Conservation (phyloP, 1,284 basidiomycete genomes). For the Cryptococcus sp. region DNA sequence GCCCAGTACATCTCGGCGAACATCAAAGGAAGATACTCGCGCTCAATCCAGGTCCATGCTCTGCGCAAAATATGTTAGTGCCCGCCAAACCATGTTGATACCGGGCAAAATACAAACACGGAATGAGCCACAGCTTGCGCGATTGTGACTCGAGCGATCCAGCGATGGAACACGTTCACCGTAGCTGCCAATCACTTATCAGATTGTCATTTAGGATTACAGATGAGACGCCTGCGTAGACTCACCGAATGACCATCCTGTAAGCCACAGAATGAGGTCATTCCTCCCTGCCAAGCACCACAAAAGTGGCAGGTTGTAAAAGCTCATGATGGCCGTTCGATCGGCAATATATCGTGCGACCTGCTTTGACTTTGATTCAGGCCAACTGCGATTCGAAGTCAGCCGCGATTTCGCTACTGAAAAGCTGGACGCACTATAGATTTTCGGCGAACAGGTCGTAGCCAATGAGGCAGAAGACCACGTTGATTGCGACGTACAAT, state of each 20-base stretch:
- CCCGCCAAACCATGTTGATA: background rate
- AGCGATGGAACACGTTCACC: conserved; percentile 39
- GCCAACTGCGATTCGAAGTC: conserved; percentile 8
- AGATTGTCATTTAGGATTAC: background rate
- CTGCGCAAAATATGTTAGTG: conserved; percentile 1
- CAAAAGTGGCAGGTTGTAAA: conserved; percentile 35
- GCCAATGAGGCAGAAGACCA: conserved; percentile 51
- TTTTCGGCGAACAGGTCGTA: conserved; percentile 58
- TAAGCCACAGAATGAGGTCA: conserved; percentile 39
- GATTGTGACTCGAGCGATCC: conserved; percentile 26
- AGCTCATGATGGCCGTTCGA: conserved; percentile 35
- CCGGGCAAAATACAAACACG: conserved; percentile 12
- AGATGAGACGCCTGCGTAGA: background rate
- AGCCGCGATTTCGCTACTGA: background rate
- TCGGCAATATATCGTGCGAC: conserved; percentile 29
- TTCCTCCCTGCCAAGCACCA: conserved; percentile 36
- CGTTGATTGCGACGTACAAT: conserved; percentile 29
- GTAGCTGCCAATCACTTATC: conserved; percentile 7
- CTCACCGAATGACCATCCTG: conserved; percentile 35
- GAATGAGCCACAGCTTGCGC: conserved; percentile 34
- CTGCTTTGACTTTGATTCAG: conserved; percentile 9
- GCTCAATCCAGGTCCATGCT: conserved; percentile 17
- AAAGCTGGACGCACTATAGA: conserved; percentile 17
- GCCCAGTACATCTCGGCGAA: conserved; percentile 22
- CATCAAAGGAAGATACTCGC: background rate